phyloP scores from a whole-genome alignment of 768 basidiomycete species.

The Agaricus blazei region DNA sequence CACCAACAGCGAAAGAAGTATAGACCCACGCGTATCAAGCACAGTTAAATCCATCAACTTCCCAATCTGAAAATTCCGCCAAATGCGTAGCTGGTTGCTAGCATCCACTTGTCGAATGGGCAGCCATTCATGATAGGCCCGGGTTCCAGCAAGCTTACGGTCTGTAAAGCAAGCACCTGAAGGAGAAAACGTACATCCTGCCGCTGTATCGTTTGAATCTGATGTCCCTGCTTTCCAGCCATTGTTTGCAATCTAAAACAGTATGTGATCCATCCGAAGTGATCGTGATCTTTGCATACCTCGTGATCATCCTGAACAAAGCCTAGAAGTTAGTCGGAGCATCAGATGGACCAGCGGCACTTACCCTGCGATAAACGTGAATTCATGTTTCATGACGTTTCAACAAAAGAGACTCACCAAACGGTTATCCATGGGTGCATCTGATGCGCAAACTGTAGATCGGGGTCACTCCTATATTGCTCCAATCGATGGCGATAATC shows the following conservation, averaged over 20 bases:
- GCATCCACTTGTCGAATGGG: conserved; percentile 54
- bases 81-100: conserved; percentile 52
- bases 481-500: conserved; percentile 49
- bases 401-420: conserved; percentile 28
- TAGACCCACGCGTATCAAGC: conserved; percentile 50
- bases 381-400: neutral
- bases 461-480: conserved; percentile 49
- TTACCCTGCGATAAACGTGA: neutral
- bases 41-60: conserved; percentile 57
- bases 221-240: conserved; percentile 53
- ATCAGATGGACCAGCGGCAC: neutral
- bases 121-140: conserved; percentile 61
- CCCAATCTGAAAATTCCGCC: conserved; percentile 61
- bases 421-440: conserved; percentile 51
- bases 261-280: neutral
- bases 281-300: conserved; percentile 17
- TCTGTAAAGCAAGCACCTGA: conserved; percentile 56
- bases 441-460: conserved; percentile 43
- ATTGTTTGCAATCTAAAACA: conserved; percentile 46
- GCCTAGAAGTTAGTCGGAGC: neutral
- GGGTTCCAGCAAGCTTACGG: conserved; percentile 51
- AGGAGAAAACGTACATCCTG: conserved; percentile 45
- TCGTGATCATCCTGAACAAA: conserved; percentile 44
- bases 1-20: neutral
- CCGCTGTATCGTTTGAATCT: conserved; percentile 47